Percentiles rank a stretch among this genome's conserved stretches.
These are phyloP conservation scores for Tuber melanosporum DNA, from an alignment of 495 filamentous ascomycete species.

Conservation along the genomic window DNA sequence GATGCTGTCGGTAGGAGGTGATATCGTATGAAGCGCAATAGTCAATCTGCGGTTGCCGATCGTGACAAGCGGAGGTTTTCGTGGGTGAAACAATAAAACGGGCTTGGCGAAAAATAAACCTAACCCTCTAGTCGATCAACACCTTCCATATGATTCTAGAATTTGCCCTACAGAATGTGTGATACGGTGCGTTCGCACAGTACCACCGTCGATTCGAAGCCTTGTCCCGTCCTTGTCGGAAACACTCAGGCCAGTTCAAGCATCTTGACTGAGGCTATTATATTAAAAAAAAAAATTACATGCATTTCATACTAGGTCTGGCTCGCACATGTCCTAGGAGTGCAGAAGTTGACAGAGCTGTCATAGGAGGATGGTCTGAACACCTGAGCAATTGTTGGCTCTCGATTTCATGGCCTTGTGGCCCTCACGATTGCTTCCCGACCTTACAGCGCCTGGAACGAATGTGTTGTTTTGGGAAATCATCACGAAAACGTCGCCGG, in stretches of 20 bases:
- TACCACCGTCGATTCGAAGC: background rate
- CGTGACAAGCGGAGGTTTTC: background rate
- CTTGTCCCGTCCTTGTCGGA: background rate
- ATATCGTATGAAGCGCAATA: background rate
- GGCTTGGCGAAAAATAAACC: background rate
- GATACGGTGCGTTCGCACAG: background rate
- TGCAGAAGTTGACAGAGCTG: background rate
- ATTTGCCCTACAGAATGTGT: background rate
- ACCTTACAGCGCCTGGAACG: background rate
- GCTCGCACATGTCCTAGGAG: background rate
- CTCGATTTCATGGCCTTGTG: background rate
- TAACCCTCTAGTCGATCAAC: background rate
- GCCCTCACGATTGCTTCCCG: background rate
- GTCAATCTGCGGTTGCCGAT: background rate
- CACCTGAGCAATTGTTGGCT: background rate
- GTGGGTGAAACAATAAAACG: background rate
- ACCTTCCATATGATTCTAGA: background rate
- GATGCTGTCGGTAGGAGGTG: background rate
- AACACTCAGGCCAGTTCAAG: background rate
- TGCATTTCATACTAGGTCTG: background rate
- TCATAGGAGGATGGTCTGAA: background rate
- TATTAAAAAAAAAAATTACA: background rate
- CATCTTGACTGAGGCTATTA: background rate
- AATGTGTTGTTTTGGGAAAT: background rate
- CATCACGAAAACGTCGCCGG: background rate